Percentiles rank a stretch among this genome's conserved stretches.
Conservation (phyloP, 2,329 filamentous ascomycete genomes). For the Chaetothyriales sp. region DNA sequence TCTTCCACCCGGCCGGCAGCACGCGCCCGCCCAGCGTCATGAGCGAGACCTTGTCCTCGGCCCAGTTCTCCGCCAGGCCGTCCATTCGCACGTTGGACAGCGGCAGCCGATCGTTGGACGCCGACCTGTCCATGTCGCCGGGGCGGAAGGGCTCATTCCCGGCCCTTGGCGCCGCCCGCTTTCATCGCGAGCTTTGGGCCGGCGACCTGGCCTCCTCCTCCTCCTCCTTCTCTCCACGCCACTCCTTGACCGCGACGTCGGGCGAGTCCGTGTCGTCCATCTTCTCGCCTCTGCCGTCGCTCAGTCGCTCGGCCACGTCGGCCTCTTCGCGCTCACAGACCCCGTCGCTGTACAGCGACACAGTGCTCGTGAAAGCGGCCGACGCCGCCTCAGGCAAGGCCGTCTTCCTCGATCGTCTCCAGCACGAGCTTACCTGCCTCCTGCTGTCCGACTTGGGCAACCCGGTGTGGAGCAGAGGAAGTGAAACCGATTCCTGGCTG, state of each 20-base stretch:
- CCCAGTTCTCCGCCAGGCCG: constrained; percentile 19
- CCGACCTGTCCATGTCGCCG: constrained; percentile 15
- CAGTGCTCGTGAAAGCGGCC: constrained; percentile 25
- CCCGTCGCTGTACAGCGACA: constrained; percentile 20
- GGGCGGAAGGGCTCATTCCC: constrained; percentile 52
- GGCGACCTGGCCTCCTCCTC: constrained; percentile 48
- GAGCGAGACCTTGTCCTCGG: constrained; percentile 28
- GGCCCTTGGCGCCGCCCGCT: constrained; percentile 53
- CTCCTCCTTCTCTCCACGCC: constrained; percentile 39
- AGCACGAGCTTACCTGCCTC: constrained; percentile 68
- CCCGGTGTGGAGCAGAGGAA: constrained; percentile 72
- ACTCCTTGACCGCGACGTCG: constrained; percentile 55
- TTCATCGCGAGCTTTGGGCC: constrained; percentile 42
- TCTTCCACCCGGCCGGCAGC: constrained; percentile 31
- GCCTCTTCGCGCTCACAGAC: constrained; percentile 22
- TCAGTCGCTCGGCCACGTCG: constrained; percentile 19
- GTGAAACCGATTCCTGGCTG: constrained; percentile 88
- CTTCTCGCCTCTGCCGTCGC: constrained; percentile 65
- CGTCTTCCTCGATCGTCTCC: constrained; percentile 63
- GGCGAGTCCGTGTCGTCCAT: constrained; percentile 68
- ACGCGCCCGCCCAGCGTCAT: constrained; percentile 32
- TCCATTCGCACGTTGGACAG: constrained; percentile 24
- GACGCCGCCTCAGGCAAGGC: constrained; percentile 55
- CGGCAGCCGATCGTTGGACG: constrained; percentile 13
- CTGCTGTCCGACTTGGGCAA: constrained; percentile 81